Evolutionary conservation across 257 asterid genomes (phyloP).

Genomic region (Plectranthus barbatus): DNA sequence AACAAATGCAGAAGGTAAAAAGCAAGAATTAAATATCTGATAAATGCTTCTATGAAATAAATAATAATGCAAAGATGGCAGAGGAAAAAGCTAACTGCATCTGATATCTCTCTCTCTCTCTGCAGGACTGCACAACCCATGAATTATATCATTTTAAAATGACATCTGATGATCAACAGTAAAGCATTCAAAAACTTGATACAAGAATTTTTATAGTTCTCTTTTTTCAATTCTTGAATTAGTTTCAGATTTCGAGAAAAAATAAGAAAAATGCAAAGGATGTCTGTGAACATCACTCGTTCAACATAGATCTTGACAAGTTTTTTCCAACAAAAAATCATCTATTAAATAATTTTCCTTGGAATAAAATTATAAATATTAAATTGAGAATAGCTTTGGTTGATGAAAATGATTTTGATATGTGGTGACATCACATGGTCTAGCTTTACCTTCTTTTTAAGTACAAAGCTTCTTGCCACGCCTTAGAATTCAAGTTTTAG

Average conservation of each 20-base stretch:
- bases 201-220: no score
- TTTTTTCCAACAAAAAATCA: no score
- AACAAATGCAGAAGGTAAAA: slow-evolving; percentile 8
- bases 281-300: no score
- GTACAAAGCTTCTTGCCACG: slow-evolving; percentile 14
- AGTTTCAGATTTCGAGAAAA: no score
- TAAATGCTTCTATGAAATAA: slow-evolving; percentile 29
- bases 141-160: background rate
- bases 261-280: no score
- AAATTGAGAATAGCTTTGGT: no score
- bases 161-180: background rate
- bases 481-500: slow-evolving; percentile 13
- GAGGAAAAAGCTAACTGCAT: slow-evolving; percentile 25
- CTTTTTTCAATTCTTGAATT: no score
- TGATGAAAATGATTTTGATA: background rate
- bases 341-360: no score
- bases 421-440: slow-evolving; percentile 11
- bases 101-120: slow-evolving; percentile 1
- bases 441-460: slow-evolving; percentile 11
- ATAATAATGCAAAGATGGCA: slow-evolving; percentile 31
- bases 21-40: slow-evolving; percentile 14
- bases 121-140: slow-evolving; percentile 7
- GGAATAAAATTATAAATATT: no score
- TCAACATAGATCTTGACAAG: no score
- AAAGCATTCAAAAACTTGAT: no score